These are phyloP conservation scores for Hypoxylon lienhwacheense DNA, from an alignment of 495 filamentous ascomycete genomes.

Conservation along the genomic window DNA sequence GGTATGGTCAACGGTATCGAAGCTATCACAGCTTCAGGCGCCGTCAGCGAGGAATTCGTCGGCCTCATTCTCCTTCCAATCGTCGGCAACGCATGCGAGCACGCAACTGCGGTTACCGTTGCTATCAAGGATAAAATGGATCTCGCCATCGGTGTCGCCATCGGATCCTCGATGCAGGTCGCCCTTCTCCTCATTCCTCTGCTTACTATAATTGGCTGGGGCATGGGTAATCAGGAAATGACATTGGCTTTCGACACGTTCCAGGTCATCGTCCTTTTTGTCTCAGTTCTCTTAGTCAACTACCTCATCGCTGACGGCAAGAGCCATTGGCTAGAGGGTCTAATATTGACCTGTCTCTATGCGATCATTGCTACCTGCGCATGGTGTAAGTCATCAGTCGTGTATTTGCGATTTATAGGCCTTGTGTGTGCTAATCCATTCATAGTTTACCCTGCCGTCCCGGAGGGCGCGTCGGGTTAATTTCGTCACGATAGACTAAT, in stretches of 20 bases:
- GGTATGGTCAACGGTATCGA: constrained; percentile 84
- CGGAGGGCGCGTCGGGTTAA: constrained; percentile 9
- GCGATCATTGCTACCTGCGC: constrained; percentile 66
- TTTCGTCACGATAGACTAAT: neutral
- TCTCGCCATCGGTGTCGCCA: constrained; percentile 78
- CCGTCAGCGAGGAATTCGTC: constrained; percentile 73
- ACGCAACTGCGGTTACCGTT: constrained; percentile 84
- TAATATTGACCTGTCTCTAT: constrained; percentile 73
- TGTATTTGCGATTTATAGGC: neutral
- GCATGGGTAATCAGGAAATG: constrained; percentile 68
- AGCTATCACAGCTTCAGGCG: constrained; percentile 59
- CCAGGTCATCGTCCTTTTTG: constrained; percentile 78
- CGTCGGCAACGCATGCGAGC: constrained; percentile 86
- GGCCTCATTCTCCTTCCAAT: constrained; percentile 86
- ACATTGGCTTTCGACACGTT: constrained; percentile 79
- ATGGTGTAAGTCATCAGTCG: constrained; percentile 47
- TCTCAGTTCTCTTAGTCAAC: constrained; percentile 77
- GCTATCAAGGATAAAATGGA: constrained; percentile 93
- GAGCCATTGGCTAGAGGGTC: constrained; percentile 71
- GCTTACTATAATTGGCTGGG: constrained; percentile 79
- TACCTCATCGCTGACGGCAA: constrained; percentile 73
- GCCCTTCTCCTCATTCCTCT: constrained; percentile 77
- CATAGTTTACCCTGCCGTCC: constrained; percentile 19
- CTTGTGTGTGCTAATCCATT: constrained; percentile 1
- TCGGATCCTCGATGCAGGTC: constrained; percentile 87